phyloP scores from a whole-genome alignment of 176 grass and related monocot species.

The Chloris gayana region DNA sequence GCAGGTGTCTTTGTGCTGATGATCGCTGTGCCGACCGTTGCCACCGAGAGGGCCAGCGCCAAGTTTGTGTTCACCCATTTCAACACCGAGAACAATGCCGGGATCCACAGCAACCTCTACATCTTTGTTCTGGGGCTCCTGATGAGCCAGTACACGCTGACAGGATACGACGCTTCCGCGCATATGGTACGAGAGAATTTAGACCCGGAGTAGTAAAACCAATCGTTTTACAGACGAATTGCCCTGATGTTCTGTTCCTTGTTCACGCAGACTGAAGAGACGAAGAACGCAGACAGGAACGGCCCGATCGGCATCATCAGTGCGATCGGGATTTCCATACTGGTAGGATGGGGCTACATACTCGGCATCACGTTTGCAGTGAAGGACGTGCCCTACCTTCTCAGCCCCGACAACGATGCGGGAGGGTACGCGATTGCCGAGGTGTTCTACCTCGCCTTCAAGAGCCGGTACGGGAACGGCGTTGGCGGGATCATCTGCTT shows the following conservation, averaged over 20 bases:
- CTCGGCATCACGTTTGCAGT: constrained; percentile 84
- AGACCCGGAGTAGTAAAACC: neutral
- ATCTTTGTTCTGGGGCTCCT: constrained; percentile 84
- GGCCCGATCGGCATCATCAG: constrained; percentile 85
- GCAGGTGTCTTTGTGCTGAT: constrained; percentile 84
- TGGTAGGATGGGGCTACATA: constrained; percentile 86
- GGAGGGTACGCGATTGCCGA: constrained; percentile 84
- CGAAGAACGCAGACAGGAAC: constrained; percentile 80
- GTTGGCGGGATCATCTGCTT: constrained; percentile 83
- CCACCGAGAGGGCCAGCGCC: constrained; percentile 76
- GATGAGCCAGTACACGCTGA: constrained; percentile 91
- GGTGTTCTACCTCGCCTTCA: constrained; percentile 85
- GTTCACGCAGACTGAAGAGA: constrained; percentile 73
- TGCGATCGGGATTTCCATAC: constrained; percentile 70
- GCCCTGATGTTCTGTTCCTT: neutral
- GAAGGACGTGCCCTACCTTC: constrained; percentile 69
- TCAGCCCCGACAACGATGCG: constrained; percentile 76
- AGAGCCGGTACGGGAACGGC: constrained; percentile 72
- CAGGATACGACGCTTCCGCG: constrained; percentile 86
- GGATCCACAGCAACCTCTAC: constrained; percentile 82
- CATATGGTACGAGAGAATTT: constrained; percentile 57
- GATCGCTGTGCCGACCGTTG: constrained; percentile 68
- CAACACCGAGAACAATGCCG: constrained; percentile 73
- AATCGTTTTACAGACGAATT: neutral
- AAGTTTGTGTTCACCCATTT: constrained; percentile 93